Base-by-base conservation (phyloP, 345 rosid genomes). In the Acer campestre region DNA sequence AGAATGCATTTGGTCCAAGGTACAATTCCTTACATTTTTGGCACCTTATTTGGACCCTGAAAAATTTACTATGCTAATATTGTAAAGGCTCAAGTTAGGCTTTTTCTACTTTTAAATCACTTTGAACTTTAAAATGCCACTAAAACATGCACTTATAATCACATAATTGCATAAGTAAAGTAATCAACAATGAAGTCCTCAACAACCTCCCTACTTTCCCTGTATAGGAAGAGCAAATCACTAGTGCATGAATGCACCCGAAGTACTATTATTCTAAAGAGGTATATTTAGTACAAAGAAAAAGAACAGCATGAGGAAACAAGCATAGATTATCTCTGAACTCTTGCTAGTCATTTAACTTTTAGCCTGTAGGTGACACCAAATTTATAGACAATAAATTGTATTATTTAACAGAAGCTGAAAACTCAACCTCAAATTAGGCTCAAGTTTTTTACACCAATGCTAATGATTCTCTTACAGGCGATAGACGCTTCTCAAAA, bases 1-100 rank as follows among this genome's bases (percentile, higher is more conserved):
- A 80, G 93, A 66, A 95, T 95, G 99, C 99, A 92, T 88, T 90
- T 92, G 10, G 97, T 95, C 61, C 99, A 95, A 91, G 99, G 99
- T 95, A 82, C 67, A 68, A 67, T 77, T 56, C 62, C 55, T 73
- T 56, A 20, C 17, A 78, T 16, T 18, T 65, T 58, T 40, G 27
- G 61, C 71, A 29, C 31, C 29, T 14, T 25, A 67, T 72, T 76
- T 69, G 35, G 31, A 77, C 38, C 2, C 72, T 55, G 68, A 56
- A 29, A 11, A 35, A 3, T 55, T 22, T 58, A 42, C 66, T 3
- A 71, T 44, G 31, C 31, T 61, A 46, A 38, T 55, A 13, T 38
- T 59, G 18, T 59, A 46, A 23, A 55, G 12, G 42, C 40, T 22
- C 10, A 10, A 67, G 65, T 53, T 67, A 74, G 40, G 38, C 51